Base-by-base conservation (phyloP, 208 protist genomes). In the Trypanosoma avium region DNA sequence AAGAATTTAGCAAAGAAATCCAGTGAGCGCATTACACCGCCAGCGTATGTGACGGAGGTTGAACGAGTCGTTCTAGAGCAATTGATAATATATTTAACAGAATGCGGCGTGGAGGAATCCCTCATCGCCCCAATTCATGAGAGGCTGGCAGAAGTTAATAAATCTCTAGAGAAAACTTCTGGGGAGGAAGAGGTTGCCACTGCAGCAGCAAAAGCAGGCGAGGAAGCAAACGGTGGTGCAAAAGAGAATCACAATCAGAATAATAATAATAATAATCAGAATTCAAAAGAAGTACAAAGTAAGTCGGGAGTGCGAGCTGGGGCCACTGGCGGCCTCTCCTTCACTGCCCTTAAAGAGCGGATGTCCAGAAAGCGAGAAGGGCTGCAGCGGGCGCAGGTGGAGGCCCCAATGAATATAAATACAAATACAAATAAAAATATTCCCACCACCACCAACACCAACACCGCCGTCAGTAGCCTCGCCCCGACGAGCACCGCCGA, bases 281-380 rank as follows among this genome's bases (percentile, higher is more conserved):
- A n/a, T n/a, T n/a, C n/a, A n/a, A n/a, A n/a, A n/a, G n/a, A 21
- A 64, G 27, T 17, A 26, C 0, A 42, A 26, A 73, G 29, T 52
- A 50, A 17, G 64, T 29, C 0, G 55, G 40, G 13, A 33, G n/a
- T 1, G 8, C n/a, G 26, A 52, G 19, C 26, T 12, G 43, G 13
- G 33, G 24, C 4, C 19, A 49, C 2, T 5, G 42, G 27, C 19
- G 48, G 36, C 8, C 66, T 87, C 26, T 81, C 75, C 29, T 75
- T 91, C 22, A 76, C 65, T 29, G 78, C 75, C 49, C 73, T 91
- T n/a, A 75, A 75, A 61, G 84, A 70, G 29, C 77, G 81, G 13
- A 79, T 91, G 77, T 50, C 70, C 5, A 76, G 72, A 48, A 84
- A 83, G 55, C 63, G 68, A 24, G 81, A 83, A 26, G 84, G 87